Base-by-base conservation (phyloP, 2,329 filamentous ascomycete species). In the Alternaria novae-zelandiae region DNA sequence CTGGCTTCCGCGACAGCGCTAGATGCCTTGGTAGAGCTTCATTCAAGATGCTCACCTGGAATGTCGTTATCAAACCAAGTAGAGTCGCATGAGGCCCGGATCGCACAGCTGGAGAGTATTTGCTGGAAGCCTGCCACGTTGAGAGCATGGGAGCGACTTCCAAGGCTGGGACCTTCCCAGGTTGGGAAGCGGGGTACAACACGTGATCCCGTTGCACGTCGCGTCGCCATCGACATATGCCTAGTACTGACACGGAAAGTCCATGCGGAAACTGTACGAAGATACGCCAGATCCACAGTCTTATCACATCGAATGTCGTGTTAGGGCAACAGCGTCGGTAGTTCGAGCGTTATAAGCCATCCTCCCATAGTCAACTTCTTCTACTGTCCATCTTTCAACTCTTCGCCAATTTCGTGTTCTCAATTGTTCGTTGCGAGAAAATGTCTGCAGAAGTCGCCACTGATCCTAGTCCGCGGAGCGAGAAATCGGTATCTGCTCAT, bases 401-500 rank as follows among this genome's bases (percentile, higher is more conserved):
- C n/a, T 30, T 28, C 47, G 47, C 12, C 17, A 0, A 11, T 47
- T 47, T 5, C 7, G 17, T 21, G 21, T 53, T 30, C 12, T 47
- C 26, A 36, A 36, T 9, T 10, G 36, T 30, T 61, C 23, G 17
- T 50, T n/a, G 15, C 36, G 13, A 26, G 12, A 66, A 56, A 6
- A 79, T 79, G 75, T 74, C 76, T 44, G 73, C 72, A 56, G 70
- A 78, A 66, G 23, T 74, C 54, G 67, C 73, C 63, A 74, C 70
- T 54, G 56, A 70, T 45, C 53, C 74, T 21, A 56, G 66, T 30
- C 58, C 68, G 30, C 71, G 63, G 47, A 56, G 65, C 43, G 61
- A 67, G 43, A 79, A 78, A 58, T 61, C 63, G 12, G 62, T 68
- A 8, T 23, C 70, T 26, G 62, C 70, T n/a, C 88, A 90, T 69